Evolutionary conservation across 176 grass and related monocot genomes (phyloP).

Genomic region (Raddia guianensis): DNA sequence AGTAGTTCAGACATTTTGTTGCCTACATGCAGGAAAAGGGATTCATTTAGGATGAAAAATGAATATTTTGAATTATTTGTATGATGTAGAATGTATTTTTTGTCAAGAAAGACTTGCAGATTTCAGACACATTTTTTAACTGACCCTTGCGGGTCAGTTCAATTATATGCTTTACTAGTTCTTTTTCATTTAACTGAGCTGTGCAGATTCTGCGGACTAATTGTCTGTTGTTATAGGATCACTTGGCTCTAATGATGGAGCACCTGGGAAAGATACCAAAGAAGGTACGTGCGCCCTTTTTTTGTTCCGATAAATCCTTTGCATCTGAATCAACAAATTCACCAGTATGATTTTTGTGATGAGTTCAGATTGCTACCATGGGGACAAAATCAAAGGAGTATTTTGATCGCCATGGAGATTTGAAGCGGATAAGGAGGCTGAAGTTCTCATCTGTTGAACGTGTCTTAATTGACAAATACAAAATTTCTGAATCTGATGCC

Average conservation of each 20-base stretch:
- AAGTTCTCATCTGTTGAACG: slow-evolving; percentile 74
- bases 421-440: slow-evolving; percentile 90
- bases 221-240: slow-evolving; percentile 59
- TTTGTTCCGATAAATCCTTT: slow-evolving; percentile 14
- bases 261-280: slow-evolving; percentile 86
- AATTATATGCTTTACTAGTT: background rate
- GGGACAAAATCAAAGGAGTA: slow-evolving; percentile 87
- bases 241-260: slow-evolving; percentile 99
- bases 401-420: slow-evolving; percentile 92
- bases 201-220: background rate
- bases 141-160: background rate
- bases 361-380: slow-evolving; percentile 72
- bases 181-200: slow-evolving; percentile 14
- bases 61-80: background rate
- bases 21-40: background rate
- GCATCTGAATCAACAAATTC: slow-evolving; percentile 18
- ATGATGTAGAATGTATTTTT: background rate
- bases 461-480: slow-evolving; percentile 79
- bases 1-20: background rate
- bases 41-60: background rate
- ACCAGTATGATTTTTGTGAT: slow-evolving; percentile 35
- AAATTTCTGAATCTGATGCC: slow-evolving; percentile 64
- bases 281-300: slow-evolving; percentile 61
- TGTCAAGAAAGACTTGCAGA: background rate
- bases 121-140: background rate